A percentile compares a stretch with the other conserved stretches of the same genome.
These are phyloP conservation scores for Radiomyces spectabilis DNA, from an alignment of 192 early-diverging fungal species.

Conservation along the genomic window DNA sequence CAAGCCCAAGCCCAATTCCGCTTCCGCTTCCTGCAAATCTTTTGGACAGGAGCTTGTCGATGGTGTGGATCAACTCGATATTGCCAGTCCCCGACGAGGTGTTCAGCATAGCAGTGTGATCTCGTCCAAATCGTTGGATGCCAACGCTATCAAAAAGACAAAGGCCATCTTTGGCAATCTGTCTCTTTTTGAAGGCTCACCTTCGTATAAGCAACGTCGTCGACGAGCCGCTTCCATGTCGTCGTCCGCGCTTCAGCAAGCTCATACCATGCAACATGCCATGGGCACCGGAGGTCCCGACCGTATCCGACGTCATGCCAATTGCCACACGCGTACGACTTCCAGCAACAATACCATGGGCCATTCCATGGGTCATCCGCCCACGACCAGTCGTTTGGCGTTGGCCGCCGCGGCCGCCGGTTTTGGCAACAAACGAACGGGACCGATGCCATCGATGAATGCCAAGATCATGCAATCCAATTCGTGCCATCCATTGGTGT, in stretches of 20 bases:
- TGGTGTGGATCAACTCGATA: slow-evolving; percentile 17
- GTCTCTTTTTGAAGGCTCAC: slow-evolving; percentile 59
- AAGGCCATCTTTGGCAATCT: slow-evolving; percentile 44
- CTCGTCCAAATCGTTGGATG: slow-evolving; percentile 16
- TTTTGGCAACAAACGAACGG: slow-evolving; percentile 1
- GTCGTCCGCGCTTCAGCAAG: not conserved
- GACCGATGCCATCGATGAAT: not conserved
- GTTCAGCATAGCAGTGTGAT: slow-evolving; percentile 14
- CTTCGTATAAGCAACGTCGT: slow-evolving; percentile 67
- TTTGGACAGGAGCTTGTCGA: slow-evolving; percentile 1
- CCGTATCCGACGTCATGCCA: slow-evolving; percentile 18
- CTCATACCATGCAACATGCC: not conserved
- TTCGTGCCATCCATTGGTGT: not conserved
- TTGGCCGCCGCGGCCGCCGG: slow-evolving; percentile 16
- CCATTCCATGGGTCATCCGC: not conserved
- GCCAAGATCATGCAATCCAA: not conserved
- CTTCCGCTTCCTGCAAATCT: not conserved
- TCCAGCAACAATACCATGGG: slow-evolving; percentile 3
- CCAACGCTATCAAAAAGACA: slow-evolving; percentile 18
- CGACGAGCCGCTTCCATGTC: slow-evolving; percentile 44
- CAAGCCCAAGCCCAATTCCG: too few species aligned
- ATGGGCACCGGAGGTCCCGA: slow-evolving; percentile 4
- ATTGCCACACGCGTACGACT: slow-evolving; percentile 14
- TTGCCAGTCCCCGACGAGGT: not conserved
- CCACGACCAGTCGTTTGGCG: slow-evolving; percentile 8